phyloP scores from a whole-genome alignment of 2,329 filamentous ascomycete genomes.

The Talaromyces amestolkiae region DNA sequence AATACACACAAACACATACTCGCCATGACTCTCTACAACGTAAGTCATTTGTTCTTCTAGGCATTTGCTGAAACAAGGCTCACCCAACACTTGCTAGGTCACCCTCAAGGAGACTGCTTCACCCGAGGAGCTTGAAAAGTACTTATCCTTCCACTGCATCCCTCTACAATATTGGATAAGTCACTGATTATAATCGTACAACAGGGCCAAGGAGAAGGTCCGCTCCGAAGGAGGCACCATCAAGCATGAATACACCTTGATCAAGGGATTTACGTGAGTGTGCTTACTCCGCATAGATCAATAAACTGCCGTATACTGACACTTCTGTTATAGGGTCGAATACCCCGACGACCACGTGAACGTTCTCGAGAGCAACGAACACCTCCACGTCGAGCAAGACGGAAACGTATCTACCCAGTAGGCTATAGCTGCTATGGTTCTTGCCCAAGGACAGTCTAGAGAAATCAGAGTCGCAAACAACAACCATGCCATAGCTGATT shows the following conservation, averaged over 20 bases:
- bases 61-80: conserved; percentile 6
- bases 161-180: conserved; percentile 9
- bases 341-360: conserved; percentile 66
- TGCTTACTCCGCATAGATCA: not conserved
- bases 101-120: conserved; percentile 72
- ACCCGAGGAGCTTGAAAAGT: conserved; percentile 66
- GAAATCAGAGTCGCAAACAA: not conserved
- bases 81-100: conserved; percentile 54
- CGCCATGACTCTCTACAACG: conserved; percentile 10
- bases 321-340: conserved; percentile 53
- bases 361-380: conserved; percentile 65
- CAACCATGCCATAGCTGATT: not conserved
- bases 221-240: conserved; percentile 77
- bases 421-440: not conserved
- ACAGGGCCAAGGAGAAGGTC: conserved; percentile 73
- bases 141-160: not conserved
- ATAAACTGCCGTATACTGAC: not conserved
- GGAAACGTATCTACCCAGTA: conserved; percentile 50
- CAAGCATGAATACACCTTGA: conserved; percentile 76
- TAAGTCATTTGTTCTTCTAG: not conserved
- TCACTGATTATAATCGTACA: conserved; percentile 20
- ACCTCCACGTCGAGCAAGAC: conserved; percentile 78
- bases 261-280: conserved; percentile 91
- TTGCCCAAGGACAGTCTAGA: not conserved
- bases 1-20: not conserved